Evolutionary conservation across 2,329 filamentous ascomycete genomes (phyloP), one percentile per base, ranked within the genome.

Genomic region (Colletotrichum tabaci): DNA sequence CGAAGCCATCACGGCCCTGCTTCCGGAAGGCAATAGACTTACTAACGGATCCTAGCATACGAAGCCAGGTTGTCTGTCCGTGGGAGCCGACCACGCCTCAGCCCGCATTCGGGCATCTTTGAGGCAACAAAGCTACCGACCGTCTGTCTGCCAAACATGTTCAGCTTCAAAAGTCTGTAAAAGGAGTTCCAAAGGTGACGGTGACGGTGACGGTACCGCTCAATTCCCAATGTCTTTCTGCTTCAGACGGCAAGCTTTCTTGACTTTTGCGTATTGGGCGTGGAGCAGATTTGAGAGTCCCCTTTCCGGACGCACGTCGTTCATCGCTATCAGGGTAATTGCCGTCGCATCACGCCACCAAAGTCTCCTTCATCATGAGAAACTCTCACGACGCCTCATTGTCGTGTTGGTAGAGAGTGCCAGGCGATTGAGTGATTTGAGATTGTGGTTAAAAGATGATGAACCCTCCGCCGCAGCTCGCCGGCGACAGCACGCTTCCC

Each of bases 361-460:
- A 61, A 61, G 46, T 38, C n/a, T 61, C 30, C 3, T 38, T 3
- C n/a, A 50, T 50, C n/a, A 40, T 30, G 26, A 61, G n/a, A 50
- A 61, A 61, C 58, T 50, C 46, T 50, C 30, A 8, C 16, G 35
- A 40, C 58, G 58, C 58, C 46, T 50, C n/a, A 12, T 38, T n/a
- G 8, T 50, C 10, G 23, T 18, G 47, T 35, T 35, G 4, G 3
- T 18, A 50, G 4, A 26, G 30, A 10, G 2, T 46, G 6, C 23
- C 56, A n/a, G 23, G 2, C 40, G 15, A n/a, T 18, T 23, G 5
- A n/a, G 10, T 15, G 18, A 15, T 21, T 13, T 16, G 7, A 7
- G 2, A 18, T 4, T 15, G 4, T 1, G 10, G 5, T 49, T 49
- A 21, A 38, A 49, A 50, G 10, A 16, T 5, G n/a, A 44, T 10